Conservation (phyloP, 192 early-diverging fungal species). For the Chytriomyces sp. region DNA sequence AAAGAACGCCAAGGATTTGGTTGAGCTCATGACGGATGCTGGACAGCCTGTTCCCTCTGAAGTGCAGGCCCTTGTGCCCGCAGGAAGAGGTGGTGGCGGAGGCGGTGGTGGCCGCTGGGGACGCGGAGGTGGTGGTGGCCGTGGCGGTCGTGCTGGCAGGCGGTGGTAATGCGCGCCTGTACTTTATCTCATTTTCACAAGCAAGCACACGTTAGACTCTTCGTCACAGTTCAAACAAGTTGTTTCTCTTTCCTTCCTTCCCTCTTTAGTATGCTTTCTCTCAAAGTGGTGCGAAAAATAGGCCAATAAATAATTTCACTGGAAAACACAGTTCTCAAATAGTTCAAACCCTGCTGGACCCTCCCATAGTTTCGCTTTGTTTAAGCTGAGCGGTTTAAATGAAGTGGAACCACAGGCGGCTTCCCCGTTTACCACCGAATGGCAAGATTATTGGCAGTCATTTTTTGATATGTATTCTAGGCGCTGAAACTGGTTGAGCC, state of each 20-base stretch:
- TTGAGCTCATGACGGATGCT: conserved; percentile 83
- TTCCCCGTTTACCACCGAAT: conserved; percentile 5
- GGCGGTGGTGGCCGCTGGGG: conserved; percentile 34
- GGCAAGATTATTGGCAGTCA: background rate
- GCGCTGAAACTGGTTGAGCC: background rate
- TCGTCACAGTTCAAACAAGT: no score
- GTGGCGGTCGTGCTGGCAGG: conserved; percentile 1
- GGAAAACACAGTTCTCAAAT: no score
- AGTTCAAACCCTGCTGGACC: background rate
- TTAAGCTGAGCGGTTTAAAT: background rate
- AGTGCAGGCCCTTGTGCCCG: conserved; percentile 57
- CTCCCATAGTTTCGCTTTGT: background rate
- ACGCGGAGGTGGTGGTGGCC: conserved; percentile 28
- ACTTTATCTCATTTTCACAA: background rate
- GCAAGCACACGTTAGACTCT: background rate
- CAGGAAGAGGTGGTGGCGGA: conserved; percentile 51
- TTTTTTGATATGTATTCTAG: background rate
- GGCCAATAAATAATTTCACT: no score
- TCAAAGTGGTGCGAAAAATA: no score
- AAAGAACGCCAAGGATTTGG: conserved; percentile 65
- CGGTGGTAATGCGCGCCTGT: background rate
- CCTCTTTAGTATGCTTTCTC: no score
- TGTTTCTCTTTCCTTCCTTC: no score
- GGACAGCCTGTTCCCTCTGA: conserved; percentile 84
- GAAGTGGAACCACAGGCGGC: background rate